Conservation (phyloP, 257 asterid genomes). For the Fraxinus cuspidata region DNA sequence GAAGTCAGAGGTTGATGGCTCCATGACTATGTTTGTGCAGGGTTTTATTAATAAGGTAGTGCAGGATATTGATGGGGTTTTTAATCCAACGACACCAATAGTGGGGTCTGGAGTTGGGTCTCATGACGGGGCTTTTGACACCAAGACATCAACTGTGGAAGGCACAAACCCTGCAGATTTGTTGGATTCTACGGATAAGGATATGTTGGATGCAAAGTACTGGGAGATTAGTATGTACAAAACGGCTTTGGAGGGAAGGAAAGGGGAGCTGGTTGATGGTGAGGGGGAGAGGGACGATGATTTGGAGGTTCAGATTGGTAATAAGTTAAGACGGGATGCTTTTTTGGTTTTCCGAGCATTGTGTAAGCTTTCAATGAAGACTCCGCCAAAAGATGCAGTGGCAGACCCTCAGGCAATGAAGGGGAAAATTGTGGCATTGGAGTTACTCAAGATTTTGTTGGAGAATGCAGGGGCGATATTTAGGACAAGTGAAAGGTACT, state of each 20-base stretch:
- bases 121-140: conserved; percentile 98
- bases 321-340: conserved; percentile 92
- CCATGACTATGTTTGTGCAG: conserved; percentile 88
- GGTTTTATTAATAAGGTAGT: conserved; percentile 84
- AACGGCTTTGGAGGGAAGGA: conserved; percentile 94
- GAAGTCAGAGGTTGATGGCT: conserved; percentile 78
- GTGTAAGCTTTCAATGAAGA: conserved; percentile 98
- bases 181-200: conserved; percentile 97
- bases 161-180: conserved; percentile 95
- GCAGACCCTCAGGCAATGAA: conserved; percentile 91
- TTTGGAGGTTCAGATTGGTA: conserved; percentile 95
- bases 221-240: conserved; percentile 99
- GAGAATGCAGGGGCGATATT: conserved; percentile 98
- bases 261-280: conserved; percentile 92
- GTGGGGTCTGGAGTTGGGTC: conserved; percentile 48
- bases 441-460: conserved; percentile 91
- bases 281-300: conserved; percentile 95
- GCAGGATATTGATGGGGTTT: conserved; percentile 93
- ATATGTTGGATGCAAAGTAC: conserved; percentile 97
- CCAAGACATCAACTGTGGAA: conserved; percentile 89
- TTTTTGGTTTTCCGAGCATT: conserved; percentile 92
- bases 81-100: conserved; percentile 67
- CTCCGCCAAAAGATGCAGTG: conserved; percentile 90
- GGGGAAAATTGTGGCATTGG: conserved; percentile 96
- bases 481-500: conserved; percentile 97